These are phyloP conservation scores for Epipyxis sp. DNA, from an alignment of 108 stramenopile genomes.

Conservation along the genomic window DNA sequence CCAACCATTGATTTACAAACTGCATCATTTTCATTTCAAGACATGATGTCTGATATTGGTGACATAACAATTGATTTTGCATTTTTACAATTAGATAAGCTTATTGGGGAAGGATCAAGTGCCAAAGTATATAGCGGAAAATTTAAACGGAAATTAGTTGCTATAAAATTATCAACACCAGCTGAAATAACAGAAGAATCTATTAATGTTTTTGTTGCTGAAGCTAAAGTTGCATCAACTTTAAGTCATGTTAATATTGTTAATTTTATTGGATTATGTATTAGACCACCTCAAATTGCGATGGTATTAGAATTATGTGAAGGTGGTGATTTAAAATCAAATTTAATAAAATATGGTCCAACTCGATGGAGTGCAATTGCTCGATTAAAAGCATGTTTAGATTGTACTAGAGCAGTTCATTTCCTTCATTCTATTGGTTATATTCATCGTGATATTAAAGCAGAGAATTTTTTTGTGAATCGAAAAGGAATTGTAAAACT, in stretches of 20 bases:
- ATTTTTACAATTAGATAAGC: slow-evolving; percentile 19
- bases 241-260: slow-evolving; percentile 38
- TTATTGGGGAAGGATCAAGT: slow-evolving; percentile 35
- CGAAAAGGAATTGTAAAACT: slow-evolving; percentile 32
- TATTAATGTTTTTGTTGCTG: slow-evolving; percentile 31
- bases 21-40: slow-evolving; percentile 34
- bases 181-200: slow-evolving; percentile 38
- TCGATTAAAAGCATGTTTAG: slow-evolving; percentile 26
- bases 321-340: slow-evolving; percentile 25
- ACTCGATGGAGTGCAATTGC: background rate
- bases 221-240: slow-evolving; percentile 26
- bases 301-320: slow-evolving; percentile 43
- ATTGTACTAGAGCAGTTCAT: slow-evolving; percentile 24
- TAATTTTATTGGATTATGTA: slow-evolving; percentile 33
- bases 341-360: background rate
- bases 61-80: slow-evolving; percentile 28
- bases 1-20: slow-evolving; percentile 4
- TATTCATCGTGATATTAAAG: slow-evolving; percentile 45
- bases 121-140: slow-evolving; percentile 35
- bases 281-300: slow-evolving; percentile 38
- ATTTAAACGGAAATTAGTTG: slow-evolving; percentile 25
- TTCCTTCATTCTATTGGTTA: slow-evolving; percentile 12
- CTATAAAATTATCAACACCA: slow-evolving; percentile 41
- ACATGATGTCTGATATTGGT: background rate
- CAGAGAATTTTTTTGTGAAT: slow-evolving; percentile 42